Base-by-base conservation (phyloP, 2,329 filamentous ascomycete genomes). In the Trematosphaeria pertusa region DNA sequence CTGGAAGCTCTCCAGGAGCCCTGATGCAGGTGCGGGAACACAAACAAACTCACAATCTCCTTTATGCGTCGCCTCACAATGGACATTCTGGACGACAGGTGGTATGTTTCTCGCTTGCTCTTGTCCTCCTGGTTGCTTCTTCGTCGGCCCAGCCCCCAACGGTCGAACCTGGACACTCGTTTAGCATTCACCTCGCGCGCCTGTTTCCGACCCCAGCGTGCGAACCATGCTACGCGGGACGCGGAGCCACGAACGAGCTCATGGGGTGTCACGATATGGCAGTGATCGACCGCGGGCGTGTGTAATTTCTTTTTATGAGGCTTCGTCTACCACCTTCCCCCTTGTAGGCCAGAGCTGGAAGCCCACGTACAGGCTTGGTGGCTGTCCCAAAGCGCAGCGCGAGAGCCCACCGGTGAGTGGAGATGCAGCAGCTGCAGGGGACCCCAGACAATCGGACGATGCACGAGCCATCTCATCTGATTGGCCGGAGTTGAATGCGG, bases 401-500 rank as follows among this genome's bases (percentile, higher is more conserved):
- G 44, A n/a, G n/a, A 46, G 39, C 53, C n/a, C 58, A 69, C 67
- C 67, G 66, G 67, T 71, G 51, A 69, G 62, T 43, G 50, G 38
- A 48, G 19, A 42, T 48, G 40, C 57, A 61, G 54, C 54, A 47
- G 20, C 43, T 47, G 40, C 56, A 61, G 54, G 56, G 58, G 21
- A 43, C 12, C 33, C 43, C 32, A 48, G 48, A n/a, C n/a, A n/a
- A n/a, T n/a, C n/a, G n/a, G n/a, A n/a, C n/a, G n/a, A n/a, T n/a
- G n/a, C n/a, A n/a, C n/a, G n/a, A n/a, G n/a, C n/a, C n/a, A n/a
- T n/a, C n/a, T n/a, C n/a, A n/a, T n/a, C n/a, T n/a, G n/a, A n/a
- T n/a, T n/a, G n/a, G n/a, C n/a, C n/a, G n/a, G n/a, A n/a, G n/a
- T 37, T 8, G 24, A 15, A 66, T 71, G 68, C 64, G 68, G 68